Conservation (phyloP, 257 asterid species). For the Solanum megistacrolobum region DNA sequence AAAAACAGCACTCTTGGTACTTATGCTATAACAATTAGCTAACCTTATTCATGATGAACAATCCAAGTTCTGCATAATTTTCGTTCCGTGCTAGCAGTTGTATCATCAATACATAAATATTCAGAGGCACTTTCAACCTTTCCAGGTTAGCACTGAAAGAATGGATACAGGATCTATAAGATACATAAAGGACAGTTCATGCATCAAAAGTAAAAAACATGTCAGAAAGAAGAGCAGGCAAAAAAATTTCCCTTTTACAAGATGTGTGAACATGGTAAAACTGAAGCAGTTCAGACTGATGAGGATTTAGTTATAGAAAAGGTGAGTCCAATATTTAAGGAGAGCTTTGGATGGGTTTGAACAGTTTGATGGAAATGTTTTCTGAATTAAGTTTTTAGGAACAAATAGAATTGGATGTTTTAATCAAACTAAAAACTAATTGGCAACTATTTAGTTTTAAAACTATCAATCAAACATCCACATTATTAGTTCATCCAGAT, state of each 20-base stretch:
- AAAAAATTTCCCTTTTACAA: background rate
- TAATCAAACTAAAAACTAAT: background rate
- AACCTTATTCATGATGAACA: conserved; percentile 74
- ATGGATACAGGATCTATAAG: background rate
- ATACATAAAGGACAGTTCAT: background rate
- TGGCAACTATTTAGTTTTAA: background rate
- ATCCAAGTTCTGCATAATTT: conserved; percentile 64
- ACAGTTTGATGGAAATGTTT: background rate
- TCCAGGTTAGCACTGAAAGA: conserved; percentile 65
- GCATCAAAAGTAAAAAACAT: background rate
- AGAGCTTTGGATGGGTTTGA: background rate
- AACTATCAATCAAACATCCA: background rate
- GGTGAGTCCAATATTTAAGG: background rate
- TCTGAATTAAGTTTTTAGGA: background rate
- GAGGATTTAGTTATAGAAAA: background rate
- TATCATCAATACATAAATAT: conserved; percentile 58
- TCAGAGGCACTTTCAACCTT: conserved; percentile 61
- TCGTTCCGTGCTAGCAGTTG: conserved; percentile 83
- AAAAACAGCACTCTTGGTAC: background rate
- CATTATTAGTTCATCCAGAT: background rate
- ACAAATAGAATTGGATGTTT: background rate
- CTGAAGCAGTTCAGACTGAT: background rate
- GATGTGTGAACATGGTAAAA: background rate
- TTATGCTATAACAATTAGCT: background rate
- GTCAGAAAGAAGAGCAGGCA: background rate